Evolutionary conservation across 2,329 filamentous ascomycete genomes (phyloP).

Genomic region (Pyrenophora graminea): DNA sequence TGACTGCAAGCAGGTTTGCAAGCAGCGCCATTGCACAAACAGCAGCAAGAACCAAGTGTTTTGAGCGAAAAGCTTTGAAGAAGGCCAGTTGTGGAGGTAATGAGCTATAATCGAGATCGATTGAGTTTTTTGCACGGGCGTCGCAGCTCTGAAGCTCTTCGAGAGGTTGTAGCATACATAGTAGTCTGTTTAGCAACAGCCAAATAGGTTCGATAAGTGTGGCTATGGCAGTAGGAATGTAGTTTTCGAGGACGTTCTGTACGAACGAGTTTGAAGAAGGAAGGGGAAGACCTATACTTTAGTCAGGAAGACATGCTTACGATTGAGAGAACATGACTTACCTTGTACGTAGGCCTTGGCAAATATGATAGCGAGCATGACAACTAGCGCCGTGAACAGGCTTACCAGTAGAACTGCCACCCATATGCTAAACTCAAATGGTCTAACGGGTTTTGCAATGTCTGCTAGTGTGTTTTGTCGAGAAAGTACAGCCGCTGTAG

Average conservation of each 20-base stretch:
- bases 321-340: too few species aligned
- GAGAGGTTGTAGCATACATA: slow-evolving; percentile 61
- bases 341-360: too few species aligned
- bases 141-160: slow-evolving; percentile 52
- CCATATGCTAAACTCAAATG: too few species aligned
- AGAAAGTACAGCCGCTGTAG: too few species aligned
- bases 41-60: slow-evolving; percentile 53
- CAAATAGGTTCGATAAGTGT: slow-evolving; percentile 63
- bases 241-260: slow-evolving; percentile 52
- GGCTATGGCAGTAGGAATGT: slow-evolving; percentile 59
- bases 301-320: too few species aligned
- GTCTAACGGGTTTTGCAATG: too few species aligned
- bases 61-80: slow-evolving; percentile 50
- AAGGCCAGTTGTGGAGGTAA: slow-evolving; percentile 60
- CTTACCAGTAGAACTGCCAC: too few species aligned
- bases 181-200: slow-evolving; percentile 57
- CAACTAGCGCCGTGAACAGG: too few species aligned
- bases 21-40: slow-evolving; percentile 57
- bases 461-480: too few species aligned
- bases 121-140: slow-evolving; percentile 24
- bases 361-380: too few species aligned
- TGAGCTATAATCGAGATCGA: slow-evolving; percentile 58
- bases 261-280: slow-evolving; percentile 14
- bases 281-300: too few species aligned
- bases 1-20: slow-evolving; percentile 59